Evolutionary conservation across 2,329 filamentous ascomycete genomes (phyloP), one percentile per base, ranked within the genome.

Genomic region (Diaporthe ilicicola): DNA sequence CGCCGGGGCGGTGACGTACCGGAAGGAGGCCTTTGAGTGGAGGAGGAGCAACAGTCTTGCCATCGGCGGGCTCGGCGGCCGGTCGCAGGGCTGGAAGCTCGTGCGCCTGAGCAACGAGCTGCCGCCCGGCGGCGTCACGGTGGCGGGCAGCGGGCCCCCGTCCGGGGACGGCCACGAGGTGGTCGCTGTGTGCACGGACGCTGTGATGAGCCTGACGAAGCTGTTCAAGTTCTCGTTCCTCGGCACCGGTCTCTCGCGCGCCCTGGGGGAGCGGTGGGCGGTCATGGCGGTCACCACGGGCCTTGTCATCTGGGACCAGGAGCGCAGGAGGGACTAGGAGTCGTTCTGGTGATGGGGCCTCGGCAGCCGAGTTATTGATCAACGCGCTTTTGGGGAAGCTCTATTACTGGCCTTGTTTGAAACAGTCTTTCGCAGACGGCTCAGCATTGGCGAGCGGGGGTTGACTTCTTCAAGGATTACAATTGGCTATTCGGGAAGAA

Each of bases 21-120:
- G 61, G 22, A 44, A 17, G 15, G 83, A 85, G 74, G 59, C 72
- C 22, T 85, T 84, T 73, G 81, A 85, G 77, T 86, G 84, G 84
- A 81, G 83, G 3, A 77, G 80, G 71, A 81, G 79, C 70, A 75
- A 75, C 42, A 80, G 81, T 51, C 71, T 72, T 5, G 82, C 80
- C 48, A 77, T 85, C 37, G 75, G 74, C 48, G 73, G 72, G 6
- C 75, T 84, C 3, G 78, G 76, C 29, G 75, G 78, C 8, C 70
- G 75, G n/a, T 76, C 73, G 4, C 73, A 74, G 15, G 82, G 84
- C 10, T 83, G 81, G 80, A 84, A 85, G 76, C 78, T 86, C 8
- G 77, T 84, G 39, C 77, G 83, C n/a, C 53, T 82, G 66, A 75
- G 76, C 29, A 74, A 69, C 24, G 72, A 72, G 44, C 70, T 74